Percentiles rank a stretch among this genome's conserved stretches.
Conservation (phyloP, 257 asterid species). For the Verbascum thapsus region DNA sequence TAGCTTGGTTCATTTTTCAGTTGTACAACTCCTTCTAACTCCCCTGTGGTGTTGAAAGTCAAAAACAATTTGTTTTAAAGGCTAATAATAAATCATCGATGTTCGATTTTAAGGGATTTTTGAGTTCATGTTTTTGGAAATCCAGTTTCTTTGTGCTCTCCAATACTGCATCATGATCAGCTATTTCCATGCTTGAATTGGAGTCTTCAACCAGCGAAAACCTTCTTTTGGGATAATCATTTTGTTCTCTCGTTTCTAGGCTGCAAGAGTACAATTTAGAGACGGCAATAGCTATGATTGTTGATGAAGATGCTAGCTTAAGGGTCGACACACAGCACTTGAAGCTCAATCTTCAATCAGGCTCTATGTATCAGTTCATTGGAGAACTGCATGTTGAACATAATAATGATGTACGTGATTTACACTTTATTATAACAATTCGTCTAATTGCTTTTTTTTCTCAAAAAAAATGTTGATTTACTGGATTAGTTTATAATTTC, state of each 20-base stretch:
- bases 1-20: no score
- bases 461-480: conserved; percentile 1
- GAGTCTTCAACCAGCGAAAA: not conserved
- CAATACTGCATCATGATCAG: no score
- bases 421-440: conserved; percentile 8
- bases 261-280: conserved; percentile 67
- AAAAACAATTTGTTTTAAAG: no score
- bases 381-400: conserved; percentile 77
- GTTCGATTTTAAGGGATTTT: no score
- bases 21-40: no score
- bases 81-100: no score
- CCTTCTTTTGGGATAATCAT: conserved; percentile 5
- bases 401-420: conserved; percentile 52
- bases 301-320: conserved; percentile 65
- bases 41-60: no score
- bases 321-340: conserved; percentile 66
- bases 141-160: not conserved
- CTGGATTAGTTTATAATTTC: conserved; percentile 26
- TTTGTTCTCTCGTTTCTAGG: conserved; percentile 42
- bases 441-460: not conserved
- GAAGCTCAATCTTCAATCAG: conserved; percentile 60
- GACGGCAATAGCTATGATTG: conserved; percentile 68
- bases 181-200: not conserved
- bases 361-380: conserved; percentile 81
- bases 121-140: not conserved